Conservation (phyloP, 2,329 filamentous ascomycete genomes). For the Aspergillus sp. region DNA sequence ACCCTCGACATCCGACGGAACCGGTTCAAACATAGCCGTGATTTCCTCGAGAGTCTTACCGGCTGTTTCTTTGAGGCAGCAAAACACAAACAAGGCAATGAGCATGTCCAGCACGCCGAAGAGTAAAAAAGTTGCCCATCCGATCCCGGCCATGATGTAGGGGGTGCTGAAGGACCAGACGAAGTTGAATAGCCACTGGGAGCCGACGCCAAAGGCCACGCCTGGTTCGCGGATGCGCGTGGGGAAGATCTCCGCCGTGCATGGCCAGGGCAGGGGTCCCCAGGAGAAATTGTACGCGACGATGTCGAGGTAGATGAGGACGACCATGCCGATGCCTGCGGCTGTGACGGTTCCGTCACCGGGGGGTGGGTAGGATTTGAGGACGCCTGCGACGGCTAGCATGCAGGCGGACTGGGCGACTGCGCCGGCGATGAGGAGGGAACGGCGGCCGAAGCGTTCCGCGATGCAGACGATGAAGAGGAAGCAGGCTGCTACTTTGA, state of each 20-base stretch:
- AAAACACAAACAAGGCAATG: slow-evolving; percentile 48
- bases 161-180: slow-evolving; percentile 38
- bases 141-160: slow-evolving; percentile 42
- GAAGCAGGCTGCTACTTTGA: slow-evolving; percentile 49
- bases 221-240: slow-evolving; percentile 36
- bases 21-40: slow-evolving; percentile 50
- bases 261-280: slow-evolving; percentile 37
- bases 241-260: slow-evolving; percentile 34
- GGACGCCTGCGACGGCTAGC: slow-evolving; percentile 43
- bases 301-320: slow-evolving; percentile 53
- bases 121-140: slow-evolving; percentile 44
- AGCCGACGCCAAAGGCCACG: slow-evolving; percentile 33
- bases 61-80: slow-evolving; percentile 52
- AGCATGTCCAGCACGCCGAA: slow-evolving; percentile 41
- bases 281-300: slow-evolving; percentile 41
- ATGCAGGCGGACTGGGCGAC: slow-evolving; percentile 42
- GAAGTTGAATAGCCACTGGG: slow-evolving; percentile 40
- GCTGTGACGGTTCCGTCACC: slow-evolving; percentile 38
- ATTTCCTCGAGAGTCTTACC: slow-evolving; percentile 53
- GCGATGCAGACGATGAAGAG: slow-evolving; percentile 51
- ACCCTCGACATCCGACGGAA: neutral
- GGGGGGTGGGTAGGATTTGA: slow-evolving; percentile 35
- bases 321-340: slow-evolving; percentile 47
- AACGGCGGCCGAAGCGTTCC: slow-evolving; percentile 49
- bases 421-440: slow-evolving; percentile 46